These are phyloP conservation scores for Aspergillus proliferans DNA, from an alignment of 2,329 filamentous ascomycete species.

Conservation along the genomic window DNA sequence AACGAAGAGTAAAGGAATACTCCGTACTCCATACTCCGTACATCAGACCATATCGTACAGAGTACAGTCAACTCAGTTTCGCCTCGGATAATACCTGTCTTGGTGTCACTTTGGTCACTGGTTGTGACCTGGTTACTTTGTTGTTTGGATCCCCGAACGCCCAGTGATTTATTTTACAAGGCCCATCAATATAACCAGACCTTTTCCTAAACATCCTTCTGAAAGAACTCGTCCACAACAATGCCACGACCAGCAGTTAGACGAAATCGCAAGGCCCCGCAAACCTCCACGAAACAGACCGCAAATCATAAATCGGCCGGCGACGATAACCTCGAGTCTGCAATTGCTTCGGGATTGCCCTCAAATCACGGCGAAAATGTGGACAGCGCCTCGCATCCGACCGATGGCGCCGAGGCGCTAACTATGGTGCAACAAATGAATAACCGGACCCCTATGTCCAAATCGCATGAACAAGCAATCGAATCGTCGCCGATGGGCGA, in stretches of 20 bases:
- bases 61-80: no score
- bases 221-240: not conserved
- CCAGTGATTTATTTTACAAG: no score
- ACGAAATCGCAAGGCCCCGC: constrained; percentile 16
- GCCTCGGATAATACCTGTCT: no score
- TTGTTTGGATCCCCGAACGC: no score
- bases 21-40: not conserved
- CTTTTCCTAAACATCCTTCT: no score
- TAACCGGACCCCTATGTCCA: constrained; percentile 27
- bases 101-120: no score
- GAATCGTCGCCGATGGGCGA: constrained; percentile 30
- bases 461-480: constrained; percentile 27
- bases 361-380: not conserved
- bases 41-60: no score
- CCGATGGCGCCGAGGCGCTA: constrained; percentile 7
- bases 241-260: constrained; percentile 26
- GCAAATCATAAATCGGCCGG: constrained; percentile 1
- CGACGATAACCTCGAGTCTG: constrained; percentile 1
- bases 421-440: constrained; percentile 16
- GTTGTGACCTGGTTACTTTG: not conserved
- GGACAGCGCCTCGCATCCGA: constrained; percentile 3
- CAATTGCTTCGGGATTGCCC: constrained; percentile 3
- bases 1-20: no score
- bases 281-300: constrained; percentile 1
- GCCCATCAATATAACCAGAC: no score